Percentiles rank a stretch among this genome's conserved stretches.
These are phyloP conservation scores for Kodamaea neixiangensis DNA, from an alignment of 805 yeast genomes.

Conservation along the genomic window DNA sequence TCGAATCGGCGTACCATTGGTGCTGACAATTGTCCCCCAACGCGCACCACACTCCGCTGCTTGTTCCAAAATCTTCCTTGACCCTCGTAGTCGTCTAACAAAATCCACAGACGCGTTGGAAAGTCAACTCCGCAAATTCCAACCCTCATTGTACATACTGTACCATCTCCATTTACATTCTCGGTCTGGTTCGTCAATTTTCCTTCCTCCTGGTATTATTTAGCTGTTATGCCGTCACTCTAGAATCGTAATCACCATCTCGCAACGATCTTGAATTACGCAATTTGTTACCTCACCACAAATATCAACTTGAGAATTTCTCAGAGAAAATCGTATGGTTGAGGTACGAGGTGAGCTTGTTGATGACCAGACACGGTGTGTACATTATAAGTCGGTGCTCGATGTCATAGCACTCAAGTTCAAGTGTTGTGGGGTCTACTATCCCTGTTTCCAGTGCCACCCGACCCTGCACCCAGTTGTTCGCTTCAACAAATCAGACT, in stretches of 20 bases:
- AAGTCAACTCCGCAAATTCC: background rate
- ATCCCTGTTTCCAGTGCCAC: conserved; percentile 45
- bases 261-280: background rate
- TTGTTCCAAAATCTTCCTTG: background rate
- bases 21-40: background rate
- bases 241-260: background rate
- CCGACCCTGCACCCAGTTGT: conserved; percentile 17
- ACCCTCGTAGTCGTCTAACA: background rate
- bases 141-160: background rate
- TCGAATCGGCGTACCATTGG: background rate
- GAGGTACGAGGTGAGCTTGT: conserved; percentile 11
- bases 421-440: conserved; percentile 38
- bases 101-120: background rate
- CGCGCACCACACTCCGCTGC: background rate
- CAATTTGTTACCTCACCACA: background rate
- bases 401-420: conserved; percentile 44
- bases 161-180: background rate
- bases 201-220: background rate
- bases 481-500: conserved; percentile 16
- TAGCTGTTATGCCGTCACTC: background rate
- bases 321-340: background rate
- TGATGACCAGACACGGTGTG: conserved; percentile 38
- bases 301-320: background rate
- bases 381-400: conserved; percentile 34
- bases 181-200: background rate